phyloP scores from a whole-genome alignment of 805 yeast species.

The Candida caryicola region DNA sequence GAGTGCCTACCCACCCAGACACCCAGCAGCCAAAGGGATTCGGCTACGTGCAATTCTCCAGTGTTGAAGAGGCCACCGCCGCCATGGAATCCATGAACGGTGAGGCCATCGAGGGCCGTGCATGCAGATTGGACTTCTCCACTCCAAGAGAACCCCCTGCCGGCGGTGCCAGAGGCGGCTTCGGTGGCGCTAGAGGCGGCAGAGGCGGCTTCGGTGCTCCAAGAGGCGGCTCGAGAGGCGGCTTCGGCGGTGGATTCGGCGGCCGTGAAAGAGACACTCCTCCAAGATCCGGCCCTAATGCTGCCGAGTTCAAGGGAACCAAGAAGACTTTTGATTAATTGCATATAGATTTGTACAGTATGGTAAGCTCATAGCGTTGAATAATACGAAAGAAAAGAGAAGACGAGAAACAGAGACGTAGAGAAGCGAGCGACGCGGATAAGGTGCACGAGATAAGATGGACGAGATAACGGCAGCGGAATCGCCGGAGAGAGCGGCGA shows the following conservation, averaged over 20 bases:
- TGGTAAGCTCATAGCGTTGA: no score
- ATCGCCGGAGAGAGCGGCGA: not conserved
- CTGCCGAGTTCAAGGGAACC: constrained; percentile 75
- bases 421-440: no score
- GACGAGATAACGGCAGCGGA: not conserved
- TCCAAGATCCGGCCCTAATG: constrained; percentile 29
- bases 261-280: constrained; percentile 24
- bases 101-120: constrained; percentile 83
- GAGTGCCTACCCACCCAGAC: constrained; percentile 98
- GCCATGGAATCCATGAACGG: constrained; percentile 89
- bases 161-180: constrained; percentile 23
- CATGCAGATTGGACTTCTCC: constrained; percentile 92
- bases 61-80: constrained; percentile 84
- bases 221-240: constrained; percentile 40
- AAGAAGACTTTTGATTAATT: constrained; percentile 76
- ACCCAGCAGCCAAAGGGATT: constrained; percentile 99
- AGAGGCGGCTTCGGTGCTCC: constrained; percentile 34
- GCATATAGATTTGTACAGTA: constrained; percentile 4
- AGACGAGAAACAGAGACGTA: no score
- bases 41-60: constrained; percentile 91
- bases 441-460: no score
- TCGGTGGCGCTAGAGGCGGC: constrained; percentile 38
- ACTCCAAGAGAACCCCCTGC: constrained; percentile 70
- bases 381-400: no score
- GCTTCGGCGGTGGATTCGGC: constrained; percentile 20